phyloP scores from a whole-genome alignment of 2,329 filamentous ascomycete species.

The Alternaria sp. region DNA sequence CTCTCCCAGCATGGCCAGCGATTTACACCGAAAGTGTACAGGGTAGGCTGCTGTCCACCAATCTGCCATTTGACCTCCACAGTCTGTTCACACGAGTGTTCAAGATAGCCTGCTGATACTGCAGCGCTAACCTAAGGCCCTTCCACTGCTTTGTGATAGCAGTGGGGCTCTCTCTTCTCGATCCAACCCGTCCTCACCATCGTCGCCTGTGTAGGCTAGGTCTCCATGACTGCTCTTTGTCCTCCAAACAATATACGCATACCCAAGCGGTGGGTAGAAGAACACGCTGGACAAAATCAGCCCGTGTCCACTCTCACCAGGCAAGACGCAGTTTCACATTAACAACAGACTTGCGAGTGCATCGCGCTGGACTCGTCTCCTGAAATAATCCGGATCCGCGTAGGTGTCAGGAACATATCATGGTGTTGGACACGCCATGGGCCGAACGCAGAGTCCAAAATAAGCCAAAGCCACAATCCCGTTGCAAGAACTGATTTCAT shows the following conservation, averaged over 20 bases:
- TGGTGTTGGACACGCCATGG: not conserved
- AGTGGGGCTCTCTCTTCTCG: slow-evolving; percentile 1
- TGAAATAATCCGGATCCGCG: not conserved
- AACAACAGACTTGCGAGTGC: slow-evolving; percentile 1
- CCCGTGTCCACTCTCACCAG: not conserved
- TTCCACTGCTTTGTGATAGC: slow-evolving; percentile 3
- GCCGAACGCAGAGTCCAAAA: slow-evolving; percentile 5
- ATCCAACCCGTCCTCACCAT: not conserved
- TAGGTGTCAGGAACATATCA: not conserved
- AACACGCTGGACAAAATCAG: not conserved
- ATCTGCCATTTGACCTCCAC: not conserved
- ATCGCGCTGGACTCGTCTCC: slow-evolving; percentile 4
- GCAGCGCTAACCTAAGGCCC: not conserved
- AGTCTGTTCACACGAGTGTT: not conserved
- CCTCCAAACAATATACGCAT: not conserved
- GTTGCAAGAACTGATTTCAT: slow-evolving; percentile 1
- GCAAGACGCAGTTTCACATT: not conserved
- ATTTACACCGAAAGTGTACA: not conserved
- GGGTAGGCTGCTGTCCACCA: not conserved
- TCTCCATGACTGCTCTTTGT: slow-evolving; percentile 1
- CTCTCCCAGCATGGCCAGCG: not conserved
- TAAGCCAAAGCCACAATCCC: slow-evolving; percentile 10
- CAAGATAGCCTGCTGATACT: not conserved
- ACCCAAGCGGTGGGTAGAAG: slow-evolving; percentile 12
- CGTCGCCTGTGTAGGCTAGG: not conserved